phyloP scores from a whole-genome alignment of 2,329 filamentous ascomycete species.

The Dendryphion nanum region DNA sequence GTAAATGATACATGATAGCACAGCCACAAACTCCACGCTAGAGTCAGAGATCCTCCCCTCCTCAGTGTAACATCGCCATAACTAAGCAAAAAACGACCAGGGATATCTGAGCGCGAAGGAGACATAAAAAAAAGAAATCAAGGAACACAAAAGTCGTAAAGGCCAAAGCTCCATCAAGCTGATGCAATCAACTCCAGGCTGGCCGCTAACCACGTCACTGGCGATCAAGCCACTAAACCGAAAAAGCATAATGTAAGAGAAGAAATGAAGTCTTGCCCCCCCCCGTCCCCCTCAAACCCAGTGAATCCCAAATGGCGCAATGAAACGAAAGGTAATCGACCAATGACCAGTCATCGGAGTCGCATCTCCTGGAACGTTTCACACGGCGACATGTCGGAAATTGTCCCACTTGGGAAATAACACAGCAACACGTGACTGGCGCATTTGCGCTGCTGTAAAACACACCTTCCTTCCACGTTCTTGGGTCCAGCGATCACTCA shows the following conservation, averaged over 20 bases:
- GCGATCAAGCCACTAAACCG: not conserved
- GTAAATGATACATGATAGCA: too few relatives aligned
- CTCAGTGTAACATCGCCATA: too few relatives aligned
- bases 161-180: not conserved
- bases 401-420: not conserved
- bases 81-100: too few relatives aligned
- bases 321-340: not conserved
- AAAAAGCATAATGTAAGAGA: not conserved
- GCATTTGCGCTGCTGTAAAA: not conserved
- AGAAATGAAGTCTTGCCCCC: not conserved
- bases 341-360: not conserved
- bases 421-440: not conserved
- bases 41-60: too few relatives aligned
- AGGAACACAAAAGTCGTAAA: not conserved
- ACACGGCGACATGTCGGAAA: constrained; percentile 1
- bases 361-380: not conserved
- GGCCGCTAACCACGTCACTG: constrained; percentile 1
- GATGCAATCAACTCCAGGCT: not conserved
- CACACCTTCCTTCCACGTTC: too few relatives aligned
- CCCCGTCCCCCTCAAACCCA: constrained; percentile 2
- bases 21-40: too few relatives aligned
- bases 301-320: not conserved
- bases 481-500: not conserved
- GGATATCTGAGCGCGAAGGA: not conserved
- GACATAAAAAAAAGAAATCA: not conserved